Conservation (phyloP, 1,284 basidiomycete species). For the Salmacisia buchloeana region DNA sequence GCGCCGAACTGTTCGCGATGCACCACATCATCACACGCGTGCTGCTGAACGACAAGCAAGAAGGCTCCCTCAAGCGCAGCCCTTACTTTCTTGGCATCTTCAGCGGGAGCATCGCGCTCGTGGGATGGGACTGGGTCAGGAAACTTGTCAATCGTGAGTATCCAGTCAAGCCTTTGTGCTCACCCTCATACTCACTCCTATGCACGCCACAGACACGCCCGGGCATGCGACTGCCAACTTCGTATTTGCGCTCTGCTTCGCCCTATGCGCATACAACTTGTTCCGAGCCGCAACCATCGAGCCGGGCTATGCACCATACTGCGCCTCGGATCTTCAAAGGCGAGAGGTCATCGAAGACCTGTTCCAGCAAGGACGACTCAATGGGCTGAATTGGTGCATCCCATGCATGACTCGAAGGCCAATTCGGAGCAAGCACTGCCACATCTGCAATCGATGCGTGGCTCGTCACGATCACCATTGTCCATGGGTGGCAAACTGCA, state of each 20-base stretch:
- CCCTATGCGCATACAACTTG: constrained; percentile 78
- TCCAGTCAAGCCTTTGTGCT: constrained; percentile 30
- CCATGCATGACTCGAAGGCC: constrained; percentile 89
- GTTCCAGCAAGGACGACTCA: constrained; percentile 76
- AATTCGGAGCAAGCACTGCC: constrained; percentile 89
- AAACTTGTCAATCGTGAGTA: constrained; percentile 62
- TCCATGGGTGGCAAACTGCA: constrained; percentile 98
- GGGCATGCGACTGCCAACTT: constrained; percentile 68
- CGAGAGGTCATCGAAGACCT: constrained; percentile 53
- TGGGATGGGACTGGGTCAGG: constrained; percentile 72
- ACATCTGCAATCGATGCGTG: constrained; percentile 81
- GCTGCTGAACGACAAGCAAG: constrained; percentile 24
- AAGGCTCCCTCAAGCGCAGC: constrained; percentile 34
- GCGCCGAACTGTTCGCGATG: constrained; percentile 82
- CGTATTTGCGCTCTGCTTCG: constrained; percentile 65
- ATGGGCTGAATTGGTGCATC: constrained; percentile 93
- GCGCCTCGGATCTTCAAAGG: constrained; percentile 48
- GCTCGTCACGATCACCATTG: constrained; percentile 66
- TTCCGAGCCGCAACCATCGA: constrained; percentile 81
- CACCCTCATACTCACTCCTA: not conserved
- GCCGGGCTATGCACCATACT: constrained; percentile 79
- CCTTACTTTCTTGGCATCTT: constrained; percentile 93
- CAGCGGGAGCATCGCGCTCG: constrained; percentile 76
- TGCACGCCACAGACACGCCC: constrained; percentile 19
- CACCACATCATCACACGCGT: constrained; percentile 63